phyloP scores from a whole-genome alignment of 176 grass and related monocot species.

The Elaeis guineensis region DNA sequence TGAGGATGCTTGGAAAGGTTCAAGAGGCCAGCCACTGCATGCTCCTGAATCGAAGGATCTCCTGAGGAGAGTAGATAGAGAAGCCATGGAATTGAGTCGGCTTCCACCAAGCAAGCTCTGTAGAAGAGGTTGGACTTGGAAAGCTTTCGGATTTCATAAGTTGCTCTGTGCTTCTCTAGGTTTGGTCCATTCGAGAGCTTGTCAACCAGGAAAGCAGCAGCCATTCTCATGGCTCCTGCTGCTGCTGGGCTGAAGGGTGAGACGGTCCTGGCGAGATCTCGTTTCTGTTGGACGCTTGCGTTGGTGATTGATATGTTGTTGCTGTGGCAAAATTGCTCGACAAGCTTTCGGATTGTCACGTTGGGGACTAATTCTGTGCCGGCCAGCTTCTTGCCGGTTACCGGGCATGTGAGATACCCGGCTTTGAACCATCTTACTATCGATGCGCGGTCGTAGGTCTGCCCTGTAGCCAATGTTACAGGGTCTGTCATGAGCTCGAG shows the following conservation, averaged over 20 bases:
- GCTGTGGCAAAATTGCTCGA: conserved; percentile 36
- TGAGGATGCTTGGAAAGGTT: conserved; percentile 67
- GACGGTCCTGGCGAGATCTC: conserved; percentile 35
- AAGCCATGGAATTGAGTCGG: conserved; percentile 60
- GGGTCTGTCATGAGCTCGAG: conserved; percentile 84
- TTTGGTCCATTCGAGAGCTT: conserved; percentile 25
- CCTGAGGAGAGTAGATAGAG: conserved; percentile 46
- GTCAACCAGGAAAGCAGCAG: conserved; percentile 34
- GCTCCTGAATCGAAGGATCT: conserved; percentile 50
- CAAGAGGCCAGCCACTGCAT: conserved; percentile 41
- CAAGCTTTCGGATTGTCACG: conserved; percentile 34
- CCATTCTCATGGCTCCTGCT: conserved; percentile 23
- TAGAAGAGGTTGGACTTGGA: conserved; percentile 72
- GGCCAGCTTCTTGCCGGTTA: conserved; percentile 61
- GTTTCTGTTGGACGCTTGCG: conserved; percentile 29
- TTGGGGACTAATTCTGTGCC: conserved; percentile 61
- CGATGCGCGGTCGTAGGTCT: conserved; percentile 83
- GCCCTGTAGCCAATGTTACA: conserved; percentile 66
- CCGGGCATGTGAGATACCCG: conserved; percentile 50
- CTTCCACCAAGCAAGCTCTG: conserved; percentile 55
- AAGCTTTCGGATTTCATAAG: conserved; percentile 57
- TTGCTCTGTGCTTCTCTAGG: conserved; percentile 38
- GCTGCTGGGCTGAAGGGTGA: conserved; percentile 28
- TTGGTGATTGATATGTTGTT: conserved; percentile 40
- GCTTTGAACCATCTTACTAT: conserved; percentile 70